Evolutionary conservation across 495 filamentous ascomycete species (phyloP), one percentile per base, ranked within the genome.

Genomic region (Lasiosphaeria miniovina): DNA sequence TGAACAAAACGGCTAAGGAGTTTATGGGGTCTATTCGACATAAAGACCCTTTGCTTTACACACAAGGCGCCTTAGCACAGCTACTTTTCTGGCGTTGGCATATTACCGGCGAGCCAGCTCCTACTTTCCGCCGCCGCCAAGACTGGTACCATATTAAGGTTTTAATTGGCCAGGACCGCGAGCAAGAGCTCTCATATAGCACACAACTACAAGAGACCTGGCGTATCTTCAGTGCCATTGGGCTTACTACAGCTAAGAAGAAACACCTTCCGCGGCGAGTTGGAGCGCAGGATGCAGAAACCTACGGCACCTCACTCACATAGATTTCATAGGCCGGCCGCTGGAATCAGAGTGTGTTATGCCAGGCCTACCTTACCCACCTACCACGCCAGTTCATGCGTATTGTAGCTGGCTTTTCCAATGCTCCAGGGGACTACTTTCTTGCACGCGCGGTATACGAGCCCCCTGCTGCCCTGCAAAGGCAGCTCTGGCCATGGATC

Each of bases 401-500:
- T 49, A 49, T n/a, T n/a, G n/a, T n/a, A n/a, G n/a, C n/a, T n/a
- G n/a, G n/a, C n/a, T n/a, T n/a, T n/a, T n/a, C n/a, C n/a, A n/a
- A n/a, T n/a, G n/a, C n/a, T n/a, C n/a, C n/a, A n/a, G n/a, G n/a
- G n/a, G n/a, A n/a, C n/a, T 49, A 49, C 46, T 49, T 49, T 15
- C 46, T 49, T 24, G 17, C 46, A 6, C 46, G 46, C 17, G 46
- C 46, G 12, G 46, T 49, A 7, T 17, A 49, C 46, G 46, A 49
- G 46, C 46, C 46, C 11, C 46, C 46, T 14, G 46, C 8, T 24
- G 17, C 46, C 24, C 6, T n/a, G n/a, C n/a, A n/a, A n/a, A n/a
- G n/a, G n/a, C n/a, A n/a, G n/a, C n/a, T n/a, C n/a, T n/a, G n/a
- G 46, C 46, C 46, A 17, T 49, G 46, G 46, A 49, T 49, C 46